Conservation (phyloP, 768 basidiomycete species). For the Cystobasidium onofrii region DNA sequence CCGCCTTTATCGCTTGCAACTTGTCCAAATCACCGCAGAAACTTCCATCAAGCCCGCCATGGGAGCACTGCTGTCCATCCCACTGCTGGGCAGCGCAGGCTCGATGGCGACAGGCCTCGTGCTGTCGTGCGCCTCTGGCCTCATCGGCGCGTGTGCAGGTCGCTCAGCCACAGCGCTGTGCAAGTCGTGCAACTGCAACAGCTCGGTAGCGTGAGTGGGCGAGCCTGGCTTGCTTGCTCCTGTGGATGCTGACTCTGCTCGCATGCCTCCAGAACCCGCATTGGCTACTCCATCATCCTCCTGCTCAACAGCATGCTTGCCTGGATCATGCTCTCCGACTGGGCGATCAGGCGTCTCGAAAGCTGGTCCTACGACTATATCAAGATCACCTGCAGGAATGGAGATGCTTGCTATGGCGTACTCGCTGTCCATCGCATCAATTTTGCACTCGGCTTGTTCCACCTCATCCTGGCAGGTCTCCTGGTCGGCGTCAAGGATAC, state of each 20-base stretch:
- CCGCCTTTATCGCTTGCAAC: background rate
- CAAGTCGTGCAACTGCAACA: slow-evolving; percentile 98
- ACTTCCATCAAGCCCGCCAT: background rate
- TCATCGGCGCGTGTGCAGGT: slow-evolving; percentile 23
- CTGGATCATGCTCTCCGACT: slow-evolving; percentile 89
- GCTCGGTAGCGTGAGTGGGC: slow-evolving; percentile 65
- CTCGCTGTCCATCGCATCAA: slow-evolving; percentile 95
- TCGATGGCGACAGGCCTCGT: slow-evolving; percentile 18
- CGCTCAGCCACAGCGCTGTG: slow-evolving; percentile 47
- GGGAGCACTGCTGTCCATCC: slow-evolving; percentile 28
- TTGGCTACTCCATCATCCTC: slow-evolving; percentile 70
- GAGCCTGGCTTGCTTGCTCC: background rate
- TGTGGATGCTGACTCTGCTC: too few relatives aligned
- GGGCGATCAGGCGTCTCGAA: slow-evolving; percentile 75
- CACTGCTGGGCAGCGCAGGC: slow-evolving; percentile 15
- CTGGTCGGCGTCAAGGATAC: slow-evolving; percentile 85
- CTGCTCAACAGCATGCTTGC: slow-evolving; percentile 88
- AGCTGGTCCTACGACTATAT: slow-evolving; percentile 93
- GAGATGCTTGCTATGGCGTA: slow-evolving; percentile 82
- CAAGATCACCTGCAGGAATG: slow-evolving; percentile 90
- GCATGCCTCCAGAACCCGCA: slow-evolving; percentile 30
- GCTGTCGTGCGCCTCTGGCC: slow-evolving; percentile 7
- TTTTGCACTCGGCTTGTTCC: slow-evolving; percentile 84
- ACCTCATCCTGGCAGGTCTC: slow-evolving; percentile 65
- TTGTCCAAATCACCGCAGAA: background rate